Evolutionary conservation across 2,329 filamentous ascomycete genomes (phyloP).

Genomic region (Sodiomyces alkalinus): DNA sequence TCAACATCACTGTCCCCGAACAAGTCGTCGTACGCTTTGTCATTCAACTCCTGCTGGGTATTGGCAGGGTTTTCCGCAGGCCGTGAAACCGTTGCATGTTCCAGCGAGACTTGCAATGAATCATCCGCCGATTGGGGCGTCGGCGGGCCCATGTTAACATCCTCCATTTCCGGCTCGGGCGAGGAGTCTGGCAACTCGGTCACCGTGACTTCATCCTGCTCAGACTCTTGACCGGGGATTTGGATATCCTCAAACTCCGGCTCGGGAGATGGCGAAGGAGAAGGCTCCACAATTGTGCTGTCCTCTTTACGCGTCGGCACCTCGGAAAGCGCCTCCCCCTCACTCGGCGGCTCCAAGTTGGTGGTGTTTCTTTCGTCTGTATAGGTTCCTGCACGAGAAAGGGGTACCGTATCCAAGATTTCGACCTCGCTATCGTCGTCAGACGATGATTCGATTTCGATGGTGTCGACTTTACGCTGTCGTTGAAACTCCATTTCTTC

Average conservation of each 20-base stretch:
- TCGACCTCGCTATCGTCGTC: conserved; percentile 43
- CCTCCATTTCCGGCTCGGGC: conserved; percentile 21
- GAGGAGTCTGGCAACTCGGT: conserved; percentile 9
- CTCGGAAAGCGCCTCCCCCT: no score
- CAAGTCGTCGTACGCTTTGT: conserved; percentile 20
- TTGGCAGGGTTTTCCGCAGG: conserved; percentile 3
- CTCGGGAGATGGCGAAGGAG: conserved; percentile 8
- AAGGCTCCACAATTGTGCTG: neutral
- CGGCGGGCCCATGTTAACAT: conserved; percentile 16
- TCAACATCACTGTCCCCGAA: conserved; percentile 51
- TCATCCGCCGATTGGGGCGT: conserved; percentile 7
- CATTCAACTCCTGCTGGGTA: no score
- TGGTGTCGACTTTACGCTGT: conserved; percentile 31
- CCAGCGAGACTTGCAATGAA: no score
- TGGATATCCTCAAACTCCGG: conserved; percentile 22
- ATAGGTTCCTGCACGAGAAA: no score
- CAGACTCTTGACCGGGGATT: conserved; percentile 11
- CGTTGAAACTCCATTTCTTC: conserved; percentile 31
- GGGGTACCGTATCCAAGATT: conserved; percentile 41
- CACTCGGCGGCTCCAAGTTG: no score
- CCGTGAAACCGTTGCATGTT: neutral
- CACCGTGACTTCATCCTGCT: conserved; percentile 16
- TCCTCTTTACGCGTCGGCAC: conserved; percentile 16
- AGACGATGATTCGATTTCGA: conserved; percentile 50
- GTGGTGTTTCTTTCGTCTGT: neutral